A percentile compares a stretch with the other conserved stretches of the same genome.
Conservation (phyloP, 1,284 basidiomycete species). For the Mrakiaceae sp. region DNA sequence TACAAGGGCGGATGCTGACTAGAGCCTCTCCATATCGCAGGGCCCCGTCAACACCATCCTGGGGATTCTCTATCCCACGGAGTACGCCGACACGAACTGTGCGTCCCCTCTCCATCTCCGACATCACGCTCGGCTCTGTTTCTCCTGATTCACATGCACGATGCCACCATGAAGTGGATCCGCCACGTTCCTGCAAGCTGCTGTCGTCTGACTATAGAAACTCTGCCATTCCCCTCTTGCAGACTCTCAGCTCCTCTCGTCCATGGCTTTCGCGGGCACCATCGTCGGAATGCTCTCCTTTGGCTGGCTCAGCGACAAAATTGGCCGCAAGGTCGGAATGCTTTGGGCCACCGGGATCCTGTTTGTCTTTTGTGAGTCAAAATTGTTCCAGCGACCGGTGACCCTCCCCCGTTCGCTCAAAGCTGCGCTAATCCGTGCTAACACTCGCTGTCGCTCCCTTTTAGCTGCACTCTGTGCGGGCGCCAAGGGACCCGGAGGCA, state of each 20-base stretch:
- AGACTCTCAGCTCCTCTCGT: slow-evolving; percentile 12
- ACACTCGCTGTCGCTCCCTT: neutral
- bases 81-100: slow-evolving; percentile 9
- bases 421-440: slow-evolving; percentile 5
- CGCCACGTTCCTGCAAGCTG: neutral
- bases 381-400: too few species aligned
- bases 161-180: neutral
- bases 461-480: slow-evolving; percentile 6
- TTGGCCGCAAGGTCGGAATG: slow-evolving; percentile 13
- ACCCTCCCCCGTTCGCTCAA: neutral
- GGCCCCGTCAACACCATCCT: slow-evolving; percentile 16
- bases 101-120: neutral
- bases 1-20: too few species aligned
- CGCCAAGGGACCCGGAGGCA: slow-evolving; percentile 7
- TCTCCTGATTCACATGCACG: neutral
- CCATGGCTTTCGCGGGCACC: slow-evolving; percentile 15
- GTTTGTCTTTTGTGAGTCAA: neutral
- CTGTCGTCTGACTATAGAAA: too few species aligned
- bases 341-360: neutral
- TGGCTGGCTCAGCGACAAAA: slow-evolving; percentile 3
- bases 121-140: neutral
- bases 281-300: slow-evolving; percentile 14
- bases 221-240: neutral
- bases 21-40: too few species aligned
- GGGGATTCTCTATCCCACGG: neutral